These are phyloP conservation scores for Flagelloscypha sp. DNA, from an alignment of 768 basidiomycete genomes.

Conservation along the genomic window DNA sequence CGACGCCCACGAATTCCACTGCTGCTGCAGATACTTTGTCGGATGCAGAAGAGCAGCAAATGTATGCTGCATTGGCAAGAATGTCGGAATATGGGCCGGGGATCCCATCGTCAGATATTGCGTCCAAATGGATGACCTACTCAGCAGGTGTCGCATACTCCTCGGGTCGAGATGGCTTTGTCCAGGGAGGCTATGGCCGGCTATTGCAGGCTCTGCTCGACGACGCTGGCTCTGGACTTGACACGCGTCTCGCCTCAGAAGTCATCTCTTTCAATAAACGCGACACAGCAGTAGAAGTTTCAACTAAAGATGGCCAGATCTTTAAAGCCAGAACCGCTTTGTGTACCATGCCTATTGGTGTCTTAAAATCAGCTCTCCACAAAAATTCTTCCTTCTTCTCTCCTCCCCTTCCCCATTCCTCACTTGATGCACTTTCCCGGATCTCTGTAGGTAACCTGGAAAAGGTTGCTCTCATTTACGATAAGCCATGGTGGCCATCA, in stretches of 20 bases:
- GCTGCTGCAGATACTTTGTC: slow-evolving; percentile 3
- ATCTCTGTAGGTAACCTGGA: slow-evolving; percentile 5
- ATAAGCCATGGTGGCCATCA: slow-evolving; percentile 5
- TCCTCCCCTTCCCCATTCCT: slow-evolving; percentile 4
- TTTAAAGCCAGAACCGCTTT: slow-evolving; percentile 1
- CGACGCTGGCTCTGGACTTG: background rate
- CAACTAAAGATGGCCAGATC: slow-evolving; percentile 1
- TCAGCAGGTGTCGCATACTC: slow-evolving; percentile 5
- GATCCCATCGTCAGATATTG: slow-evolving; percentile 2
- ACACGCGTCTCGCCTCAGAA: slow-evolving; percentile 1
- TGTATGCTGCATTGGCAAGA: slow-evolving; percentile 3
- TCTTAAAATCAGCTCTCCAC: background rate
- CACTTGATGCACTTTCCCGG: background rate
- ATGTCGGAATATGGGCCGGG: slow-evolving; percentile 4
- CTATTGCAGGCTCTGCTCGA: slow-evolving; percentile 1
- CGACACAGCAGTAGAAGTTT: slow-evolving; percentile 1
- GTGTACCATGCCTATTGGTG: slow-evolving; percentile 5
- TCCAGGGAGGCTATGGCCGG: slow-evolving; percentile 5
- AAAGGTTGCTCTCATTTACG: slow-evolving; percentile 3
- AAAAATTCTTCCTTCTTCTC: slow-evolving; percentile 4
- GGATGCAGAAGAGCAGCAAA: slow-evolving; percentile 1
- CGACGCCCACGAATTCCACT: slow-evolving; percentile 1
- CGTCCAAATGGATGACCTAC: slow-evolving; percentile 2
- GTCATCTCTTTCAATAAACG: background rate
- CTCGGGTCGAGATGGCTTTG: slow-evolving; percentile 4